phyloP scores from a whole-genome alignment of 768 basidiomycete species.

The Russula sp. region DNA sequence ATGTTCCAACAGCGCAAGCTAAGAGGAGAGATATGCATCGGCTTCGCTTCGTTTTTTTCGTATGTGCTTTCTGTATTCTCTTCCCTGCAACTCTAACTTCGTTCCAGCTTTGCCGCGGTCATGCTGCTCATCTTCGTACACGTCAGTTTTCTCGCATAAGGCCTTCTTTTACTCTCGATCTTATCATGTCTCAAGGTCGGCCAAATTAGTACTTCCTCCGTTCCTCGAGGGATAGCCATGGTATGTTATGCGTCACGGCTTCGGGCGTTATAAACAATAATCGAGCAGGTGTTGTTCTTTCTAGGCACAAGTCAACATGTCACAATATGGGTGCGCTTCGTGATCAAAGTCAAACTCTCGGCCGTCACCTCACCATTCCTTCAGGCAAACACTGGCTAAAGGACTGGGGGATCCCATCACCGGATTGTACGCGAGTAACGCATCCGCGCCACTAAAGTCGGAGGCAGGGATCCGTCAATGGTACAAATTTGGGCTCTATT shows the following conservation, averaged over 20 bases:
- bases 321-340: constrained; percentile 57
- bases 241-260: constrained; percentile 35
- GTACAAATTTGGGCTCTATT: constrained; percentile 79
- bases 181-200: constrained; percentile 51
- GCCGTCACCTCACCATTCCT: constrained; percentile 9
- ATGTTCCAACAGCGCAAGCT: constrained; percentile 31
- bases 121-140: constrained; percentile 75
- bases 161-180: constrained; percentile 23
- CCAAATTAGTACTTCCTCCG: constrained; percentile 71
- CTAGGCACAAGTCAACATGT: constrained; percentile 65
- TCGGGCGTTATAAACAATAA: constrained; percentile 21
- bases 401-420: constrained; percentile 45
- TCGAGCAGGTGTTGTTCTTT: constrained; percentile 1
- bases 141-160: constrained; percentile 40
- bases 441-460: constrained; percentile 52
- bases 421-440: constrained; percentile 61
- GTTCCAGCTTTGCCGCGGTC: constrained; percentile 40
- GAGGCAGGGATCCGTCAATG: constrained; percentile 57
- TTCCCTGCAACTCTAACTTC: constrained; percentile 28
- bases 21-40: constrained; percentile 75
- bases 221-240: constrained; percentile 70
- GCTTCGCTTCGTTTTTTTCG: constrained; percentile 67
- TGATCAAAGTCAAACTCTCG: background rate
- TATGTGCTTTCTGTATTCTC: constrained; percentile 35
- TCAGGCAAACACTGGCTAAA: constrained; percentile 44